Percentiles rank a stretch among this genome's conserved stretches.
These are phyloP conservation scores for Mucor saturninus DNA, from an alignment of 371 early-diverging fungal genomes.

Conservation along the genomic window DNA sequence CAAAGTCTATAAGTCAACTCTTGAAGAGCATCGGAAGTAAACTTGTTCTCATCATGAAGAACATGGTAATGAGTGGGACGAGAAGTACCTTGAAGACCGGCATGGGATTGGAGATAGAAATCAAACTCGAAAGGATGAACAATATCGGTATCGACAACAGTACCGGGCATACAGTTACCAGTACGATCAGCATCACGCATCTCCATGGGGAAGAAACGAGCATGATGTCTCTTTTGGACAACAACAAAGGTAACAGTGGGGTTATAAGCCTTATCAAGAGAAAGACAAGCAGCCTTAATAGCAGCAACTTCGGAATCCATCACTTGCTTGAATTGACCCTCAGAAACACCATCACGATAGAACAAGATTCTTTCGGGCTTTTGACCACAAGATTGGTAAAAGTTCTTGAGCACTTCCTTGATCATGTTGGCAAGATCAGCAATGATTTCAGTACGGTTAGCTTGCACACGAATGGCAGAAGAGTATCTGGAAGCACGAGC, in stretches of 20 bases:
- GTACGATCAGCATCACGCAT: constrained; percentile 53
- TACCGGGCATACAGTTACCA: constrained; percentile 77
- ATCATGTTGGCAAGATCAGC: constrained; percentile 82
- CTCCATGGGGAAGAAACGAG: constrained; percentile 87
- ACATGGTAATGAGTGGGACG: constrained; percentile 92
- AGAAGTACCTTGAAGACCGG: constrained; percentile 92
- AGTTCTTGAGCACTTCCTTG: constrained; percentile 81
- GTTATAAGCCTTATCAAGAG: constrained; percentile 69
- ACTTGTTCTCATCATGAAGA: constrained; percentile 83
- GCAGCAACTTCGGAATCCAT: constrained; percentile 79
- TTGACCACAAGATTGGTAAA: constrained; percentile 72
- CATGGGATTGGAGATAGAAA: constrained; percentile 90
- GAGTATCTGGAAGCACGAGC: constrained; percentile 85
- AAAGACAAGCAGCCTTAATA: constrained; percentile 78
- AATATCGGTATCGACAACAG: constrained; percentile 86
- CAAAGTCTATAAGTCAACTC: constrained; percentile 87
- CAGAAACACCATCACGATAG: constrained; percentile 95
- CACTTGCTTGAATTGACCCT: constrained; percentile 88
- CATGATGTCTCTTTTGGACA: constrained; percentile 97
- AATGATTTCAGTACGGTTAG: constrained; percentile 87
- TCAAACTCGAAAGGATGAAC: constrained; percentile 88
- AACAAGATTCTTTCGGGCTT: constrained; percentile 91
- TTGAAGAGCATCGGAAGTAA: constrained; percentile 78
- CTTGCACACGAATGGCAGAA: constrained; percentile 83
- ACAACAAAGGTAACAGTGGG: constrained; percentile 92